A percentile compares a stretch with the other conserved stretches of the same genome.
These are phyloP conservation scores for Camelina hispida DNA, from an alignment of 345 rosid genomes.

Conservation along the genomic window DNA sequence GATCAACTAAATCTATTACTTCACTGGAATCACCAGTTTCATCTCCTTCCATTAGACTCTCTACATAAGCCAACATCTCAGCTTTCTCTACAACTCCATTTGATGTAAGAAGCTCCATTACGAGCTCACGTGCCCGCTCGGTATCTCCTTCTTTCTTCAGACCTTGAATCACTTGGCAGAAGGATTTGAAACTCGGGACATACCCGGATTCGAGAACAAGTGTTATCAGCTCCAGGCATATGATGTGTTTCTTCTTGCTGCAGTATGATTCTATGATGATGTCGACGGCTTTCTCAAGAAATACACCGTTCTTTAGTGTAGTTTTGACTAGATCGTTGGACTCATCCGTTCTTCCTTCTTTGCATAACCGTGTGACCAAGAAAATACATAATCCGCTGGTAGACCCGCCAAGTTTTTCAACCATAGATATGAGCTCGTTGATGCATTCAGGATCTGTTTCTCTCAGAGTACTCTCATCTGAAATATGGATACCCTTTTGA, in stretches of 20 bases:
- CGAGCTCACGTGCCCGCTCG: slow-evolving; percentile 43
- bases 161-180: slow-evolving; percentile 49
- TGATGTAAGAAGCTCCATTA: slow-evolving; percentile 48
- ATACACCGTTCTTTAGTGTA: slow-evolving; percentile 36
- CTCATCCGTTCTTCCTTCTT: slow-evolving; percentile 48
- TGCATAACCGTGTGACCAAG: slow-evolving; percentile 46
- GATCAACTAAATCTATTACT: slow-evolving; percentile 39
- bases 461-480: slow-evolving; percentile 23
- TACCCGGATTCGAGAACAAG: slow-evolving; percentile 44
- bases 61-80: slow-evolving; percentile 44
- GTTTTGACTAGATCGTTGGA: slow-evolving; percentile 40
- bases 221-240: slow-evolving; percentile 46
- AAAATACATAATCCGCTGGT: slow-evolving; percentile 40
- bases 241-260: slow-evolving; percentile 35
- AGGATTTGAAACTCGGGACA: slow-evolving; percentile 50
- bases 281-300: slow-evolving; percentile 47
- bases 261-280: slow-evolving; percentile 49
- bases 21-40: slow-evolving; percentile 40
- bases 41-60: slow-evolving; percentile 47
- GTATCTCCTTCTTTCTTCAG: slow-evolving; percentile 45
- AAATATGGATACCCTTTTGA: not conserved
- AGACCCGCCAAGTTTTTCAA: slow-evolving; percentile 46
- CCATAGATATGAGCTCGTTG: slow-evolving; percentile 39
- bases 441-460: slow-evolving; percentile 47
- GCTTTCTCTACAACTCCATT: slow-evolving; percentile 43